Evolutionary conservation across 1,284 basidiomycete genomes (phyloP), one percentile per base, ranked within the genome.

Genomic region (Exobasidium rhododendri): DNA sequence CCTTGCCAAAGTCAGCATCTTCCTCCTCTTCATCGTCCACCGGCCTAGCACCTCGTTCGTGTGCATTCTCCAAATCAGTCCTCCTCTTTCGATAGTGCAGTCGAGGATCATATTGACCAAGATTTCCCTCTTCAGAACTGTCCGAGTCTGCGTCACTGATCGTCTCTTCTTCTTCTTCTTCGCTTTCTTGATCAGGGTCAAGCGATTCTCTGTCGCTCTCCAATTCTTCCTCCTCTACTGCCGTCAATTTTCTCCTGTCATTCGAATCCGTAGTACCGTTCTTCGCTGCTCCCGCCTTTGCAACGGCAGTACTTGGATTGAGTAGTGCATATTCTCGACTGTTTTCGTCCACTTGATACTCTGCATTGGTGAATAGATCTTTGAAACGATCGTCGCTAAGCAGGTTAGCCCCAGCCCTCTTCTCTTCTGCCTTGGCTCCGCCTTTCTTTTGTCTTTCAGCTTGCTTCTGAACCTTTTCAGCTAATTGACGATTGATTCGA

Each of bases 401-500:
- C 66, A 98, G 81, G 58, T 65, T 68, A 7, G 24, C 61, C 7
- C 52, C 55, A 30, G 13, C 7, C 31, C 20, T 43, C 59, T 47
- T 55, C 24, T 62, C 58, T 1, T 47, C 65, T 5, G 49, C 64
- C 10, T 58, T 58, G 5, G 58, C 61, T 44, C 63, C 58, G 22
- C 61, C 65, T 43, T 64, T 59, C 57, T 68, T 73, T 80, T 84
- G 87, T 75, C 85, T 85, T 77, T 83, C 84, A 73, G 89, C 86
- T 57, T 90, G 88, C 63, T 85, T 85, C 64, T 86, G 82, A 55
- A 97, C 84, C 81, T 89, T 89, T 82, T 93, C 90, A 5, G 94
- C 96, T 20, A 98, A 84, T 11, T 86, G 86, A 81, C 91, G 92
- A 85, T 98, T 98, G 81, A 97, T 91, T 77, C 91, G 92, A 61